phyloP scores from a whole-genome alignment of 1,284 basidiomycete species.

The Puccinia novopanici region DNA sequence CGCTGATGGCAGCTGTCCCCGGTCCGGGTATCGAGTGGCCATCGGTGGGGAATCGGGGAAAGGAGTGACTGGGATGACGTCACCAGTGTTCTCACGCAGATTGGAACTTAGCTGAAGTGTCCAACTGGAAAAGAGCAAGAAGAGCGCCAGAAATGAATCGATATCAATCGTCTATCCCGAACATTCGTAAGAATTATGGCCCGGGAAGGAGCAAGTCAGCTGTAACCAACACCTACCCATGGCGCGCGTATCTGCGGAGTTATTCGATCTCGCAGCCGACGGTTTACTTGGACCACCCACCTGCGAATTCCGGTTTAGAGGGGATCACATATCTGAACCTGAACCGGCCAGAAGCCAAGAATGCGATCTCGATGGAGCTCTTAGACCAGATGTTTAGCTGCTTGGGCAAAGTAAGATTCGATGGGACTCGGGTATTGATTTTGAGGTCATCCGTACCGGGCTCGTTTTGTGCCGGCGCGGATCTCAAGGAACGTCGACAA shows the following conservation, averaged over 20 bases:
- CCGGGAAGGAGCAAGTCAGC: not conserved
- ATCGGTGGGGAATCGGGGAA: too few relatives aligned
- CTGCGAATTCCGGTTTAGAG: conserved; percentile 22
- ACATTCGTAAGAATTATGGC: not conserved
- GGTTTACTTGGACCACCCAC: conserved; percentile 39
- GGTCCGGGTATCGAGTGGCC: not conserved
- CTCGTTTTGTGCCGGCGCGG: conserved; percentile 91
- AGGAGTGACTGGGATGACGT: too few relatives aligned
- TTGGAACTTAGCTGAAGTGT: too few relatives aligned
- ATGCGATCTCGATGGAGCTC: conserved; percentile 78
- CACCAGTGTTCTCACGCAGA: too few relatives aligned
- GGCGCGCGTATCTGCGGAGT: not conserved
- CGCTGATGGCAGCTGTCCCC: not conserved
- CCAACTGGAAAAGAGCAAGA: too few relatives aligned
- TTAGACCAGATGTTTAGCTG: conserved; percentile 63
- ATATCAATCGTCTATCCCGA: not conserved
- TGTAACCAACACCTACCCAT: not conserved
- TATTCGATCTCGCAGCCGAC: conserved; percentile 27
- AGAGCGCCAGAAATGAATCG: not conserved
- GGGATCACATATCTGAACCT: conserved; percentile 64
- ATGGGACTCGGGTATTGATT: conserved; percentile 74
- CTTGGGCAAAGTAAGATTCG: conserved; percentile 45
- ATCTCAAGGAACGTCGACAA: conserved; percentile 77
- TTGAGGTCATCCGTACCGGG: conserved; percentile 71
- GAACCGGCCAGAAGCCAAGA: conserved; percentile 80